These are phyloP conservation scores for Discostella stelligera DNA, from an alignment of 352 stramenopile genomes.

Conservation along the genomic window DNA sequence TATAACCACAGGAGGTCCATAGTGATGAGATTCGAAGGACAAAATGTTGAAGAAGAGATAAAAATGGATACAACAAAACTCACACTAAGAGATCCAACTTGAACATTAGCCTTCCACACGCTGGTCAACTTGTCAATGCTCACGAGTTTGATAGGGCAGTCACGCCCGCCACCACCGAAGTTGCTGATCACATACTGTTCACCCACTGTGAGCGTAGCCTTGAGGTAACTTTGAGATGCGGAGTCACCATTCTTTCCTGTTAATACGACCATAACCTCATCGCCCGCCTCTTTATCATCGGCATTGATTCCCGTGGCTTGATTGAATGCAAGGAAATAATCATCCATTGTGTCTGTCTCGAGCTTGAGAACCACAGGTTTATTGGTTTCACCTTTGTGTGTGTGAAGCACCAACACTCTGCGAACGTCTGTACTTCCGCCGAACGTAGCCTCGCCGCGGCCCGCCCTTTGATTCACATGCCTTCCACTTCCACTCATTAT, in stretches of 20 bases:
- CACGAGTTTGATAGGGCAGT: neutral
- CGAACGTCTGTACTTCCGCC: no score
- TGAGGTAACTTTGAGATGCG: slow-evolving; percentile 7
- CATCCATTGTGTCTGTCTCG: no score
- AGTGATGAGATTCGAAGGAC: no score
- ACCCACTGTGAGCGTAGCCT: neutral
- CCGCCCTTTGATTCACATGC: no score
- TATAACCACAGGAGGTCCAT: no score
- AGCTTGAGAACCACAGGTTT: slow-evolving; percentile 14
- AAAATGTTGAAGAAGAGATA: no score
- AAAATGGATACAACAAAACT: no score
- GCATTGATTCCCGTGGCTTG: slow-evolving; percentile 8
- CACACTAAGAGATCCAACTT: no score
- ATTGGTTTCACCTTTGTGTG: no score
- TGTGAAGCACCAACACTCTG: no score
- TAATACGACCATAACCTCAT: slow-evolving; percentile 12
- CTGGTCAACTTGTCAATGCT: slow-evolving; percentile 1
- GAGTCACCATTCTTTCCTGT: neutral
- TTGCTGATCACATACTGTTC: neutral
- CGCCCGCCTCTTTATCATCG: slow-evolving; percentile 14
- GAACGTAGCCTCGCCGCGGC: no score
- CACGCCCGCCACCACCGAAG: neutral
- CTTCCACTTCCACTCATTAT: no score
- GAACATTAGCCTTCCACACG: neutral
- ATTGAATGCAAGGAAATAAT: slow-evolving; percentile 25